Conservation (phyloP, 495 filamentous ascomycete genomes). For the Cercophora newfieldiana region DNA sequence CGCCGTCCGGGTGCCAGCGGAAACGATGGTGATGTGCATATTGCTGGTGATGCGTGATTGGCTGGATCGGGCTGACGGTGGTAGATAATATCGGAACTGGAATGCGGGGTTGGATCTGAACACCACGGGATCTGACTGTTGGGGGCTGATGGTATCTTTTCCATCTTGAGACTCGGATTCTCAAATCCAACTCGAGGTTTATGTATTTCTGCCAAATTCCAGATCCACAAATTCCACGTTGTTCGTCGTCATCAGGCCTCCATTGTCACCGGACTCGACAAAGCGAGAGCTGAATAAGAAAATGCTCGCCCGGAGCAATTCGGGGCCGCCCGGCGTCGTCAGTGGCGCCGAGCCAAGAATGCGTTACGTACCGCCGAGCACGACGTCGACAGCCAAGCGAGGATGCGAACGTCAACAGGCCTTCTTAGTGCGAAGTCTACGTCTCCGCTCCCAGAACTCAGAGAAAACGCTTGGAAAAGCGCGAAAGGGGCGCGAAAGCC, state of each 20-base stretch:
- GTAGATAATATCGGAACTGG: background rate
- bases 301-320: background rate
- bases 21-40: slow-evolving; percentile 29
- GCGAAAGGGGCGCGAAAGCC: too few relatives aligned
- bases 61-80: background rate
- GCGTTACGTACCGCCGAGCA: background rate
- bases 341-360: background rate
- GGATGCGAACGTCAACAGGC: too few relatives aligned
- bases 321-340: background rate
- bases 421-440: too few relatives aligned
- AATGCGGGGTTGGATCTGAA: background rate
- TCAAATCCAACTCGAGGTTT: background rate
- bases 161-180: background rate
- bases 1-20: slow-evolving; percentile 27
- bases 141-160: background rate
- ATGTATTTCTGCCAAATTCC: background rate
- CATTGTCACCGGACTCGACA: background rate
- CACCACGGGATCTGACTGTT: background rate
- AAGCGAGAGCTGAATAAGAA: background rate
- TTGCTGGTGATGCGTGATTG: background rate
- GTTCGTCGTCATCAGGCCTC: background rate
- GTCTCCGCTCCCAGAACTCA: too few relatives aligned
- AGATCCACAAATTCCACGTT: background rate
- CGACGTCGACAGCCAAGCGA: background rate
- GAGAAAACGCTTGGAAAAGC: too few relatives aligned